Evolutionary conservation across 352 stramenopile genomes (phyloP), one percentile per base, ranked within the genome.

Genomic region (Phytopythium oedochilum): DNA sequence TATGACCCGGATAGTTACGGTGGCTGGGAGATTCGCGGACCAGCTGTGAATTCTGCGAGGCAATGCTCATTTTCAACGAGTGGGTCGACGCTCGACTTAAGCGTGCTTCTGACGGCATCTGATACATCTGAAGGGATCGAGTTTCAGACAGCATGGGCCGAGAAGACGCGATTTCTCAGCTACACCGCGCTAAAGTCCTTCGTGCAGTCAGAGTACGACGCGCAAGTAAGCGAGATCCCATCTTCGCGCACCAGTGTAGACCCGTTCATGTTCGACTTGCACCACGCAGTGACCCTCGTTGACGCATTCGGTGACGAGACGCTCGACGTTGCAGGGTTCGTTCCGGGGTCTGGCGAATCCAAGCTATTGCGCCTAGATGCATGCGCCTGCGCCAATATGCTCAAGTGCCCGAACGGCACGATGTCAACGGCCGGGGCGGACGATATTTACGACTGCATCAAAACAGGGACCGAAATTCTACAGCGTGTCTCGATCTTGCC

Each of bases 321-420:
- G 2, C 71, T 84, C 15, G 29, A 85, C 2, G 59, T 97, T 1
- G 70, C 96, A 20, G 86, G 77, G 20, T 88, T 97, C 53, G 61
- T 76, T 2, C 18, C 63, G 2, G 64, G 53, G 5, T 69, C 63
- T 8, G 60, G 47, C 5, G 59, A 72, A 2, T 26, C 58, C 2
- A 43, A 88, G 20, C 59, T 86, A 3, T 63, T 89, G n/a, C 71
- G 93, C 14, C 63, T 98, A 2, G 94, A 98, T 59, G 84, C 96
- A 18, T 99, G 96, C 60, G 81, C 95, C 32, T 99, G 96, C 57
- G 77, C 97, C 53, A 70, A 90, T 32, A 70, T 98, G 47, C 73
- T 97, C 47, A 89, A 96, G 54, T 99, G 96, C 61, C 96, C 96
- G 5, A 98, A 98, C 60, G 96, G 89, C 42, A 99, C 96, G 5